phyloP scores from a whole-genome alignment of 768 basidiomycete species.

The Boletellus emodensis region DNA sequence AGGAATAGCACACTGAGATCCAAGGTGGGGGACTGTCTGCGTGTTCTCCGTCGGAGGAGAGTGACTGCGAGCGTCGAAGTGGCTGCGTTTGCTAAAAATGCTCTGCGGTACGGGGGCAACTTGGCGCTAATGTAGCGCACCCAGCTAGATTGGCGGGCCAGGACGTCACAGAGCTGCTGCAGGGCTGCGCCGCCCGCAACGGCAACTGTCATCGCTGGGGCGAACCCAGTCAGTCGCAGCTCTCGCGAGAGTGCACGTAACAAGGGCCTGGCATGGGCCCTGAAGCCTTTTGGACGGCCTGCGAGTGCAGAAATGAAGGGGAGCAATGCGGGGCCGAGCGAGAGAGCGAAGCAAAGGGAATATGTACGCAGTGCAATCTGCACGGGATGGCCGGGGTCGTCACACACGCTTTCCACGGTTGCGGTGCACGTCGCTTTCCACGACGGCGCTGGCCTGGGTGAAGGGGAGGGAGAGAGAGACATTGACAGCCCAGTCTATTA shows the following conservation, averaged over 20 bases:
- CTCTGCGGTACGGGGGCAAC: slow-evolving; percentile 42
- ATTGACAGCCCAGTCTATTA: background rate
- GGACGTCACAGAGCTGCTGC: slow-evolving; percentile 39
- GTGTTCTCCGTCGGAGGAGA: slow-evolving; percentile 52
- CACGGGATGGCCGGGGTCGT: slow-evolving; percentile 46
- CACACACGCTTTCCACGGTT: slow-evolving; percentile 8
- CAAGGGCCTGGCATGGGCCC: slow-evolving; percentile 8
- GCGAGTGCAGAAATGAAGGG: slow-evolving; percentile 44
- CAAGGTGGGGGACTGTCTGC: slow-evolving; percentile 49
- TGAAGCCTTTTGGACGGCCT: slow-evolving; percentile 23
- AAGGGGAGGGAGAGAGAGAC: background rate
- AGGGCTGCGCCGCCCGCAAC: slow-evolving; percentile 63
- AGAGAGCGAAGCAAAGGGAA: slow-evolving; percentile 57
- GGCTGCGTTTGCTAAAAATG: slow-evolving; percentile 55
- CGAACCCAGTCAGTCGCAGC: slow-evolving; percentile 59
- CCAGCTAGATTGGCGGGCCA: slow-evolving; percentile 10
- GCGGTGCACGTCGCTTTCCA: slow-evolving; percentile 1
- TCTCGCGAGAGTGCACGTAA: slow-evolving; percentile 49
- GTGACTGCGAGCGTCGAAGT: slow-evolving; percentile 55
- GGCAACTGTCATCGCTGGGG: slow-evolving; percentile 59
- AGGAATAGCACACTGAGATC: slow-evolving; percentile 66
- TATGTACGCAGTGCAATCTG: slow-evolving; percentile 67
- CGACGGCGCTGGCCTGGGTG: background rate
- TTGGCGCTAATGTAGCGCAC: slow-evolving; percentile 14
- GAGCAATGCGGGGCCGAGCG: slow-evolving; percentile 61